A percentile compares a stretch with the other conserved stretches of the same genome.
These are phyloP conservation scores for Clarireedia monteithiana DNA, from an alignment of 2,329 filamentous ascomycete genomes.

Conservation along the genomic window DNA sequence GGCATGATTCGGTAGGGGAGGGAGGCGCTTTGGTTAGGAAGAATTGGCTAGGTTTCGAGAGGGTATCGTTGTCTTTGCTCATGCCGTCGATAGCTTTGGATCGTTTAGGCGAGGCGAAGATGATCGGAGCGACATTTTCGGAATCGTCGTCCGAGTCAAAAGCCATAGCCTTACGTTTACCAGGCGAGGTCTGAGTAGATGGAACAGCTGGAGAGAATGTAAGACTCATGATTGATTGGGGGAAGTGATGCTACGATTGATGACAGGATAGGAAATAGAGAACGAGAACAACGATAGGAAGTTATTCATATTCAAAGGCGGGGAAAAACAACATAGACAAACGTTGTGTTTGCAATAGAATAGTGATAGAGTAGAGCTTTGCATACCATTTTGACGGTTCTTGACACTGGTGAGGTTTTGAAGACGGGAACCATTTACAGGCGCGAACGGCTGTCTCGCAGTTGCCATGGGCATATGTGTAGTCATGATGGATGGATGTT, in stretches of 20 bases:
- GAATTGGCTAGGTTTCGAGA: slow-evolving; percentile 11
- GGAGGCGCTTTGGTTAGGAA: slow-evolving; percentile 29
- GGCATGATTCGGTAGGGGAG: slow-evolving; percentile 23
- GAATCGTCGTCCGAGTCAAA: slow-evolving; percentile 39
- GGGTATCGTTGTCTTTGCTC: background rate
- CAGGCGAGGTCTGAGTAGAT: slow-evolving; percentile 20
- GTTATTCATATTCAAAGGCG: background rate
- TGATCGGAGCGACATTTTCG: slow-evolving; percentile 54
- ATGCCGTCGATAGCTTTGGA: slow-evolving; percentile 15
- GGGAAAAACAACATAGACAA: background rate
- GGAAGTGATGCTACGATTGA: background rate
- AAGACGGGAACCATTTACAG: slow-evolving; percentile 60
- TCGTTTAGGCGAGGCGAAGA: slow-evolving; percentile 46
- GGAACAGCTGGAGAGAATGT: slow-evolving; percentile 14
- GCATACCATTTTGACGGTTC: slow-evolving; percentile 66
- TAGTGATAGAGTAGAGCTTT: slow-evolving; percentile 1
- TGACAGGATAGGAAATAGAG: background rate
- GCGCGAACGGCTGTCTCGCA: slow-evolving; percentile 63
- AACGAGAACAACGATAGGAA: background rate
- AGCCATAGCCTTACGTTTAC: slow-evolving; percentile 52
- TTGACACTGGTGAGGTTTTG: slow-evolving; percentile 67
- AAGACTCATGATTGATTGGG: slow-evolving; percentile 15
- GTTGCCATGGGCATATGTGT: slow-evolving; percentile 23
- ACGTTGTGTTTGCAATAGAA: background rate
- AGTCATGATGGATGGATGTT: slow-evolving; percentile 16